These are phyloP conservation scores for Lathyrus aphaca DNA, from an alignment of 306 rosid genomes.

Conservation along the genomic window DNA sequence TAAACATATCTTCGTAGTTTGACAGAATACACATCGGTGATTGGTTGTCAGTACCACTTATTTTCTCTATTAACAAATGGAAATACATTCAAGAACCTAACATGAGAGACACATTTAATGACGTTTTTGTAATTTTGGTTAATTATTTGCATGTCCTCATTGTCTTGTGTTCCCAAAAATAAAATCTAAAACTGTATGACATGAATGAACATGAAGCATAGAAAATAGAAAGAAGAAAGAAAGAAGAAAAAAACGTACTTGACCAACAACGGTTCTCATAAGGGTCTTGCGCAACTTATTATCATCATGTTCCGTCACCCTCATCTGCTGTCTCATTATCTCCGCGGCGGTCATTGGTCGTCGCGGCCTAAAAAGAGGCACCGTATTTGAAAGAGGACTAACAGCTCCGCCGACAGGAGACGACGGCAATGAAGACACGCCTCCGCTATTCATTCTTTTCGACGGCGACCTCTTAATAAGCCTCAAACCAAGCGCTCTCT, in stretches of 20 bases:
- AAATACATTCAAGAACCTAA: background rate
- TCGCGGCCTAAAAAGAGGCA: conserved; percentile 57
- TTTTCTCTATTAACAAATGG: background rate
- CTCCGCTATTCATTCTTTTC: conserved; percentile 50
- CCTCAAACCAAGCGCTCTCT: conserved; percentile 76
- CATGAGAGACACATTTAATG: background rate
- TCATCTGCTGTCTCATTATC: conserved; percentile 98
- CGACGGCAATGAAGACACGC: conserved; percentile 53
- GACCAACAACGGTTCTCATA: conserved; percentile 92
- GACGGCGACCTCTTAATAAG: conserved; percentile 72
- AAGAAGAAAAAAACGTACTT: conserved; percentile 50
- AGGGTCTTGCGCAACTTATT: conserved; percentile 78
- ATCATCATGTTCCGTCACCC: conserved; percentile 85
- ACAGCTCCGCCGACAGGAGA: conserved; percentile 44
- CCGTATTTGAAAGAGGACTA: conserved; percentile 40
- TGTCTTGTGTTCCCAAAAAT: background rate
- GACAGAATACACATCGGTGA: too few relatives aligned
- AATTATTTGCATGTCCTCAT: background rate
- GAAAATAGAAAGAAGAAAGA: background rate
- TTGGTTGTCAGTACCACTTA: too few relatives aligned
- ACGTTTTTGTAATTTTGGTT: background rate
- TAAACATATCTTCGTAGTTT: too few relatives aligned
- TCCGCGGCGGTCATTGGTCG: conserved; percentile 97
- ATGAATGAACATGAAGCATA: background rate
- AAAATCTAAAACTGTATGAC: background rate